Conservation (phyloP, 2,329 filamentous ascomycete genomes). For the Chrysosphaeria jannelii region DNA sequence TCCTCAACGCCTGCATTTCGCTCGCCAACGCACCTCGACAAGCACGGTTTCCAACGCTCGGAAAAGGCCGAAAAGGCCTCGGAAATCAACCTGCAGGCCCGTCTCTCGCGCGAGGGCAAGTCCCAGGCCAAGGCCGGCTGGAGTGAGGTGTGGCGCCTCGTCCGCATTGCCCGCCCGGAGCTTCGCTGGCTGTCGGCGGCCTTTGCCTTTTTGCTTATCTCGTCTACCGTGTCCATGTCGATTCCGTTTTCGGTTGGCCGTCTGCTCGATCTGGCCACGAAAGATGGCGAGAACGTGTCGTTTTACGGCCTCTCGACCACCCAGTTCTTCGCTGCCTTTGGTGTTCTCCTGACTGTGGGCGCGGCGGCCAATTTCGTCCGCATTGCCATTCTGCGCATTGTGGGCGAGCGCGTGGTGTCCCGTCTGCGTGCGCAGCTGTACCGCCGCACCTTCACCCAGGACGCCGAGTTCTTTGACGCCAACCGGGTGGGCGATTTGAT, state of each 20-base stretch:
- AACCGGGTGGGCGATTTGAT: constrained; percentile 92
- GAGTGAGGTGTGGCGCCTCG: constrained; percentile 54
- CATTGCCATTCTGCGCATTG: constrained; percentile 74
- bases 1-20: too few relatives aligned
- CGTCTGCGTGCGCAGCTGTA: constrained; percentile 73
- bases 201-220: constrained; percentile 62
- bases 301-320: constrained; percentile 62
- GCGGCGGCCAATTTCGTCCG: constrained; percentile 80
- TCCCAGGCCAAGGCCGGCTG: constrained; percentile 24
- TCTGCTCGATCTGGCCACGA: constrained; percentile 74
- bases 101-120: constrained; percentile 57
- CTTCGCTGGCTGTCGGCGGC: constrained; percentile 46
- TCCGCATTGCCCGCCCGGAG: constrained; percentile 75
- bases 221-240: constrained; percentile 80
- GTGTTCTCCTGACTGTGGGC: constrained; percentile 45
- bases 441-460: constrained; percentile 77
- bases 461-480: constrained; percentile 95
- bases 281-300: constrained; percentile 32
- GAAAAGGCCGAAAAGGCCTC: constrained; percentile 69
- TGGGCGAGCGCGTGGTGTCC: constrained; percentile 82
- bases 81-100: constrained; percentile 67
- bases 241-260: constrained; percentile 91
- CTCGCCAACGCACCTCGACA: constrained; percentile 6
- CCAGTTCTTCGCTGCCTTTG: constrained; percentile 70
- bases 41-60: constrained; percentile 15